Percentiles rank a stretch among this genome's conserved stretches.
Conservation (phyloP, 176 grass and related monocot genomes). For the Tillandsia leiboldiana region DNA sequence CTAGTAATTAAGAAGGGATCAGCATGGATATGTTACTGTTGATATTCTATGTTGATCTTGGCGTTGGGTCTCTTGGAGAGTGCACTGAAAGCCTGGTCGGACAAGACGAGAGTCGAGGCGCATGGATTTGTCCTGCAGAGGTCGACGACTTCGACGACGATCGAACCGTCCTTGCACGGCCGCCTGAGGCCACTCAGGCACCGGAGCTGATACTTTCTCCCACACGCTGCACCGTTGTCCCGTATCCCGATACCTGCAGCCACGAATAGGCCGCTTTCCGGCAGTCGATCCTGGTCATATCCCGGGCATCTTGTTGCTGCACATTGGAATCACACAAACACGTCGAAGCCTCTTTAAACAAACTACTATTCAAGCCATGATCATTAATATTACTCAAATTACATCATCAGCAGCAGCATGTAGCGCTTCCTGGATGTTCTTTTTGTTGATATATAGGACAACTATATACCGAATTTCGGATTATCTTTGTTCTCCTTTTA, state of each 20-base stretch:
- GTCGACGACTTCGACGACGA: slow-evolving; percentile 34
- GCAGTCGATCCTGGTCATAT: slow-evolving; percentile 24
- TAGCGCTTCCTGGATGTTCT: too few relatives aligned
- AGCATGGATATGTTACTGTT: slow-evolving; percentile 11
- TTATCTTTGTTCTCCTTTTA: too few relatives aligned
- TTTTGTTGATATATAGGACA: too few relatives aligned
- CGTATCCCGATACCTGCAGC: slow-evolving; percentile 25
- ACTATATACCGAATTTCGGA: too few relatives aligned
- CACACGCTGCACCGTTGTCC: slow-evolving; percentile 40
- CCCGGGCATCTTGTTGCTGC: slow-evolving; percentile 31
- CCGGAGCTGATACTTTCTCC: slow-evolving; percentile 29
- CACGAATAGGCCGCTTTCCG: slow-evolving; percentile 27
- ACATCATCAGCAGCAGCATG: too few relatives aligned
- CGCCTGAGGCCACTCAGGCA: slow-evolving; percentile 32
- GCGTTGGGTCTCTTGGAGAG: slow-evolving; percentile 26
- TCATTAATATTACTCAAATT: too few relatives aligned
- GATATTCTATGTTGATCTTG: slow-evolving; percentile 40
- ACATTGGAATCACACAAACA: not conserved
- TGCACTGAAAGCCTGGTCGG: slow-evolving; percentile 25
- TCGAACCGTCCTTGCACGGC: slow-evolving; percentile 28
- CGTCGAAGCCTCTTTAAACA: too few relatives aligned
- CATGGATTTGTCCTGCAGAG: slow-evolving; percentile 11
- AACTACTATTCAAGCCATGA: too few relatives aligned
- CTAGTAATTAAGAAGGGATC: not conserved
- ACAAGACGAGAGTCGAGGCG: slow-evolving; percentile 28